Base-by-base conservation (phyloP, 805 yeast genomes). In the Soucietia sequanensis region DNA sequence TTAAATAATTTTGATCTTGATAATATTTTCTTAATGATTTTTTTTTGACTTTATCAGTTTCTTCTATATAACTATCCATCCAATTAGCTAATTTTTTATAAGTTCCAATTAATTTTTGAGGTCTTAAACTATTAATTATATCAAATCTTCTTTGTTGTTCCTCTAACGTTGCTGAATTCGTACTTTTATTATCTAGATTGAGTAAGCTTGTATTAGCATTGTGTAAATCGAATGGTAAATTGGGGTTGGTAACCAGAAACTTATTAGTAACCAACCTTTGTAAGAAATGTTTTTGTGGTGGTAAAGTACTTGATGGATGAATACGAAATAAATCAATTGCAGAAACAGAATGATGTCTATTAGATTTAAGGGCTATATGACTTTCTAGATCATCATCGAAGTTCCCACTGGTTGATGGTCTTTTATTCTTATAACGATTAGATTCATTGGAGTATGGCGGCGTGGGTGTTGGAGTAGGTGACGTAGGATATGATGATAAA, bases 1-100 rank as follows among this genome's bases (percentile, higher is more conserved):
- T 76, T 34, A 79, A 52, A 27, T 67, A 75, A 52, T 84, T 84
- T 56, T 84, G 91, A 2, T 60, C 52, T 27, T 57, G 55, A 56
- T 85, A 84, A 54, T 61, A 83, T 13, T 53, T 37, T 18, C 66
- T 58, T 4, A 75, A 33, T 8, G 44, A 36, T 26, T 43, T 52
- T 15, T 48, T 58, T 30, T 53, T 53, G 12, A 57, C 41, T 6
- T 35, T 43, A 30, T 55, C 54, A 2, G 36, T 33, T 6, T 33
- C 35, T n/a, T n/a, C n/a, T n/a, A n/a, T n/a, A 29, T 46, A 46
- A 27, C 35, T 39, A 24, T 53, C 58, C 26, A 31, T 27, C 72
- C 71, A 66, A 18, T 54, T 46, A 27, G 65, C 61, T 24, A 63
- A 36, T 10, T 37, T 48, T 12, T 46, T 37, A 37, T 44, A 56